Evolutionary conservation across 345 rosid species (phyloP).

Genomic region (Dipteronia dyeriana): DNA sequence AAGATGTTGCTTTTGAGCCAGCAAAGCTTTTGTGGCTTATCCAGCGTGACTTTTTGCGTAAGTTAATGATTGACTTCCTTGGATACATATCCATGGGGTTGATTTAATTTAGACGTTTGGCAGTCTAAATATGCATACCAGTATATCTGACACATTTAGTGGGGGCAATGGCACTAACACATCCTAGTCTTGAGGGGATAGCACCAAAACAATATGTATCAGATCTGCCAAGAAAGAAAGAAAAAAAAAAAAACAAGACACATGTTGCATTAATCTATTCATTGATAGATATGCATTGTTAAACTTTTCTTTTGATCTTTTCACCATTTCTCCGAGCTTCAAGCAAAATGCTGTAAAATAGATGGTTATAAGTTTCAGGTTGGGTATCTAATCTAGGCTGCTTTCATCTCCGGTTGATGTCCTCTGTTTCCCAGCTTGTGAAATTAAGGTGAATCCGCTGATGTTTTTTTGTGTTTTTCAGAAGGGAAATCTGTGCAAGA

Average conservation of each 20-base stretch:
- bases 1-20: constrained; percentile 97
- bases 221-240: background rate
- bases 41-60: constrained; percentile 99
- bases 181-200: background rate
- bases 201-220: background rate
- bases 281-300: background rate
- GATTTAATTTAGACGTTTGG: constrained; percentile 12
- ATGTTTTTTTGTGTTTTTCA: constrained; percentile 37
- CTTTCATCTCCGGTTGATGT: constrained; percentile 11
- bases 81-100: constrained; percentile 14
- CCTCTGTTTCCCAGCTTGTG: background rate
- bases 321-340: background rate
- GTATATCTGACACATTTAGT: background rate
- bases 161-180: background rate
- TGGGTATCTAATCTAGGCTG: constrained; percentile 5
- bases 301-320: background rate
- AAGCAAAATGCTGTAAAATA: constrained; percentile 9
- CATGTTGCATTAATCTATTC: background rate
- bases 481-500: constrained; percentile 97
- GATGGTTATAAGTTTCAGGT: constrained; percentile 1
- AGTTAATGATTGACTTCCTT: constrained; percentile 33
- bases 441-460: constrained; percentile 17
- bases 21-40: constrained; percentile 98
- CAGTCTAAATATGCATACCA: constrained; percentile 9
- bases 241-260: background rate